These are phyloP conservation scores for Cystobasidium sp. DNA, from an alignment of 1,284 basidiomycete genomes.

Conservation along the genomic window DNA sequence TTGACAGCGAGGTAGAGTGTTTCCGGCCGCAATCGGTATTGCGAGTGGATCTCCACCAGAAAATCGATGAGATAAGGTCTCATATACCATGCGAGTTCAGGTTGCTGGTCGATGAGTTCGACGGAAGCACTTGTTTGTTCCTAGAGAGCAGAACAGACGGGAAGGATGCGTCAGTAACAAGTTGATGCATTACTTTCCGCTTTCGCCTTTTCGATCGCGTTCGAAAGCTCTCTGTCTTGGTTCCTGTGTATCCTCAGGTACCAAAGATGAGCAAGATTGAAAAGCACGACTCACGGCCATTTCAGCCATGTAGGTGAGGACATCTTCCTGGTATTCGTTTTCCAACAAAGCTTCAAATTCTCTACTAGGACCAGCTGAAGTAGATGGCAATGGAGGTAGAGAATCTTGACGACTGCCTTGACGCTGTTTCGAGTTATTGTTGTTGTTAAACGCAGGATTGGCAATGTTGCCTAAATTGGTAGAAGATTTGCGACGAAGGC, in stretches of 20 bases:
- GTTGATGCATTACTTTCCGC: background rate
- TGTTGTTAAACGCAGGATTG: background rate
- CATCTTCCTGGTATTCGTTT: conserved; percentile 94
- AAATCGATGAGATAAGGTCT: conserved; percentile 99
- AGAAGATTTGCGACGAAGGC: conserved; percentile 22
- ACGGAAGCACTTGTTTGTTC: conserved; percentile 82
- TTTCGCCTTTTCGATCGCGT: background rate
- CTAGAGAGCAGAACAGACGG: conserved; percentile 10
- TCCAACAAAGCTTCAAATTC: conserved; percentile 65
- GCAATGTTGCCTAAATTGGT: conserved; percentile 9
- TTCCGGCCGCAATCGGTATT: conserved; percentile 93
- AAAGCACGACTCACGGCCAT: conserved; percentile 80
- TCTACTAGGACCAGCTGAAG: conserved; percentile 16
- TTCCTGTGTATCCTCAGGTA: background rate
- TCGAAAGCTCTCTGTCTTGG: background rate
- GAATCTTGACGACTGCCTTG: conserved; percentile 13
- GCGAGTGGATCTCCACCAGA: conserved; percentile 97
- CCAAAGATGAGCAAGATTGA: background rate
- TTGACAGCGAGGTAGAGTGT: conserved; percentile 98
- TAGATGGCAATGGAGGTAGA: conserved; percentile 4
- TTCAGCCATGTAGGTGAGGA: conserved; percentile 88
- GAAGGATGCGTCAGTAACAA: background rate
- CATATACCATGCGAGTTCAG: conserved; percentile 73
- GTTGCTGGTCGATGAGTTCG: conserved; percentile 97
- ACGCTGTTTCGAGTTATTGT: background rate